A percentile compares a stretch with the other conserved stretches of the same genome.
These are phyloP conservation scores for Phytophthora hybrid DNA, from an alignment of 352 stramenopile genomes.

Conservation along the genomic window DNA sequence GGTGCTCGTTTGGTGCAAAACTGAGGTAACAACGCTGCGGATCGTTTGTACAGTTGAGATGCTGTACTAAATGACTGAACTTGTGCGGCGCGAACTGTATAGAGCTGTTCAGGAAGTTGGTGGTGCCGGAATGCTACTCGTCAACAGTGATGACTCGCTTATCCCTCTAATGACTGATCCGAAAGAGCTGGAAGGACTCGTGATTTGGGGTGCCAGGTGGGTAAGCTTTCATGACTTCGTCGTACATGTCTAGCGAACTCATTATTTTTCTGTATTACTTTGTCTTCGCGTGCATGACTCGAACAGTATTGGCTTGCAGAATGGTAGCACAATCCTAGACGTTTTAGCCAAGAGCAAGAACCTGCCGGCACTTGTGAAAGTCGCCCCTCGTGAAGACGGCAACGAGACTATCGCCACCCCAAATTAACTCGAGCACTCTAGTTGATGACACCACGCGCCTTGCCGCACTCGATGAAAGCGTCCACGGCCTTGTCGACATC, in stretches of 20 bases:
- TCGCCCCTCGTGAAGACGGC: constrained; percentile 30
- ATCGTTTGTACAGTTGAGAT: background rate
- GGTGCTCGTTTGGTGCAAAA: constrained; percentile 72
- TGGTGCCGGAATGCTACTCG: constrained; percentile 66
- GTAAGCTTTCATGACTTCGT: constrained; percentile 7
- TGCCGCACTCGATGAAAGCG: constrained; percentile 93
- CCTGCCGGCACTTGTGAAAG: constrained; percentile 61
- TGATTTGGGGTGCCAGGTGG: constrained; percentile 73
- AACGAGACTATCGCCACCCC: constrained; percentile 11
- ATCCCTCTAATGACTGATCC: constrained; percentile 72
- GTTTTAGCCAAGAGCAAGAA: constrained; percentile 63
- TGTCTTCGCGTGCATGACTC: background rate
- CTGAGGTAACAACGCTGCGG: constrained; percentile 46
- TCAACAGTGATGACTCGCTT: constrained; percentile 72
- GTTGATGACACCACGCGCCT: constrained; percentile 77
- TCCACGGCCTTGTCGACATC: constrained; percentile 93
- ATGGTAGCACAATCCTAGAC: constrained; percentile 53
- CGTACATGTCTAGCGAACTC: constrained; percentile 2
- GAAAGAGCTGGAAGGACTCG: constrained; percentile 56
- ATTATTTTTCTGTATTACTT: constrained; percentile 26
- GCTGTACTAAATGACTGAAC: background rate
- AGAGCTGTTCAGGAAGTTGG: constrained; percentile 64
- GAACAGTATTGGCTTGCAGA: constrained; percentile 52
- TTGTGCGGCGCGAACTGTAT: constrained; percentile 1
- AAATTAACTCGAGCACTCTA: constrained; percentile 34